phyloP scores from a whole-genome alignment of 305 asterid species.

The Solanum hybrid region DNA sequence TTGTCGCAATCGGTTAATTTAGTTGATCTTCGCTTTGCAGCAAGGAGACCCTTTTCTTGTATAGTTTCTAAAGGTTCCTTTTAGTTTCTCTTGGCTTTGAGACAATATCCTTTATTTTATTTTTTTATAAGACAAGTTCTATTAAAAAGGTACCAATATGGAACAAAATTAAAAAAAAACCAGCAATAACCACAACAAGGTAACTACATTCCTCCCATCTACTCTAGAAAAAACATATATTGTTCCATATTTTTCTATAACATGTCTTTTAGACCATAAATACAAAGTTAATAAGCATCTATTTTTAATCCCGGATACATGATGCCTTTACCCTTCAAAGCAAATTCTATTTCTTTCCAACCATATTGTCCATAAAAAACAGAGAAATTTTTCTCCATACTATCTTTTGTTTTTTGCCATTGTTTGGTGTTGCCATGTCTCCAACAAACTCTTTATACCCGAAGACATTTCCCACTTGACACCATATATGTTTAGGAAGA shows the following conservation, averaged over 20 bases:
- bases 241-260: background rate
- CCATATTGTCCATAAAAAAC: background rate
- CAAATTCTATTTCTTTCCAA: background rate
- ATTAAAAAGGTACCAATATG: background rate
- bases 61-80: background rate
- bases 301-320: background rate
- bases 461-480: background rate
- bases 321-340: background rate
- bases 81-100: background rate
- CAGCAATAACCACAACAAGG: background rate
- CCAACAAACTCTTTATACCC: background rate
- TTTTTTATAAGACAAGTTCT: background rate
- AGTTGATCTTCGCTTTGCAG: background rate
- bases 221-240: background rate
- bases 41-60: background rate
- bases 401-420: background rate
- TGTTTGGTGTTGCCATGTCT: background rate
- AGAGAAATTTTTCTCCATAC: background rate
- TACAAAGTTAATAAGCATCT: background rate
- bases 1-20: background rate
- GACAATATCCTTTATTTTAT: background rate
- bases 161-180: background rate
- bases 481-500: background rate
- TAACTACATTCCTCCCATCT: background rate
- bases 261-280: background rate